Evolutionary conservation across 352 stramenopile species (phyloP), one percentile per base, ranked within the genome.

Genomic region (Thraustotheca clavata): DNA sequence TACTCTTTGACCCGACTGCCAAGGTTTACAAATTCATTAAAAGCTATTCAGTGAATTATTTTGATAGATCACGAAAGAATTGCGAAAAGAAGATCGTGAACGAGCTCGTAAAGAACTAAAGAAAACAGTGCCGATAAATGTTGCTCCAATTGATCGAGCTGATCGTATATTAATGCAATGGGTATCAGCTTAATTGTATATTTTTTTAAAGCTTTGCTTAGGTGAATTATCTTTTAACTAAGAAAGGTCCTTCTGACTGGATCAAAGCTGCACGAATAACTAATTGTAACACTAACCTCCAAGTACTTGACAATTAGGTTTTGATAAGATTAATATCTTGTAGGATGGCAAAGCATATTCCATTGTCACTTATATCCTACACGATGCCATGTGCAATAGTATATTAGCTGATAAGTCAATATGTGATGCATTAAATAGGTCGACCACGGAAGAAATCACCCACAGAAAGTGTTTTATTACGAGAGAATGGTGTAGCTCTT

Each of bases 401-500:
- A 67, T 9, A 18, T 20, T 7, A 18, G n/a, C 7, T 14, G 9
- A 47, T 65, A 76, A 9, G 4, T 76, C 68, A 62, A 66, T 74
- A n/a, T 71, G 71, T 33, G 20, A 63, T 29, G 59, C 65, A 20
- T 47, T 59, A 4, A 80, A 74, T 26, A 84, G 57, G 52, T 29
- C 46, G 47, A 20, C 47, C 57, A 9, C 20, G 57, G 22, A 65
- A 65, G 46, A 50, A 54, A 54, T 29, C 80, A 55, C 70, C 87
- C 34, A 78, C 88, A 66, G 70, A 70, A 0, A 72, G 76, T 32
- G 86, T 80, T 0, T 72, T 88, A 29, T 57, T 88, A 52, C 80
- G 82, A 18, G 82, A 91, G 48, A 91, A 89, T 62, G 80, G 82
- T 20, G 76, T 89, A 18, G 80, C 88, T n/a, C 68, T 91, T 12